Evolutionary conservation across 31 red algal genomes (phyloP), one percentile per base, ranked within the genome.

Genomic region (Bonnemaisonia californica): DNA sequence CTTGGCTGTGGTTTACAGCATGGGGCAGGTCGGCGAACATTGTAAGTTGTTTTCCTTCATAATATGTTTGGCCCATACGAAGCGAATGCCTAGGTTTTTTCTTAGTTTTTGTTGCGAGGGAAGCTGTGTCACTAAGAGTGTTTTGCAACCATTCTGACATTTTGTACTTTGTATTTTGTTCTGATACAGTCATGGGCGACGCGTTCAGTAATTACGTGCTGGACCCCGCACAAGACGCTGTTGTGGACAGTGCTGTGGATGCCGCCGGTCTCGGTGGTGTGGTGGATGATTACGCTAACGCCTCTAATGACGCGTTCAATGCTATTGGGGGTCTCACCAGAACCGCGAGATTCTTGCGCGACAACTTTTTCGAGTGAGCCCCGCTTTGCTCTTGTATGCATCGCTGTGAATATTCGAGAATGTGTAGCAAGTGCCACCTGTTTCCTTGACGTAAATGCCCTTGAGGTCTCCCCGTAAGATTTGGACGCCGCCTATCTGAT

Each of bases 11-110:
- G 74, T 93, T 22, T 88, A 81, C 62, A 83, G 74, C 48, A 54
- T 82, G 60, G 65, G 69, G 21, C 90, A 93, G 71, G 90, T 93
- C 29, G 90, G 90, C 45, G 83, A 51, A 22, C 90, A 93, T 70
- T 85, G 82, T 74, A 80, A 39, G 81, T 86, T 74, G 31, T n/a
- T n/a, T n/a, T n/a, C n/a, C n/a, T n/a, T n/a, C n/a, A n/a, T n/a
- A n/a, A n/a, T n/a, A n/a, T n/a, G n/a, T n/a, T n/a, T 30, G 2
- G 33, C 62, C 47, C 45, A 9, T 72, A 32, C 22, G 47, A 1
- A 3, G 34, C 35, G 34, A 38, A 77, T 1, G 23, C 27, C 35
- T 54, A 23, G 1, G 11, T 65, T 11, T 12, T 22, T 62, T 48
- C 16, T 36, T 35, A 77, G 54, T 12, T 5, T 23, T 18, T 26